Evolutionary conservation across 179 eudicot genomes (phyloP), one percentile per base, ranked within the genome.

Genomic region (Sideroxylon spinosum): DNA sequence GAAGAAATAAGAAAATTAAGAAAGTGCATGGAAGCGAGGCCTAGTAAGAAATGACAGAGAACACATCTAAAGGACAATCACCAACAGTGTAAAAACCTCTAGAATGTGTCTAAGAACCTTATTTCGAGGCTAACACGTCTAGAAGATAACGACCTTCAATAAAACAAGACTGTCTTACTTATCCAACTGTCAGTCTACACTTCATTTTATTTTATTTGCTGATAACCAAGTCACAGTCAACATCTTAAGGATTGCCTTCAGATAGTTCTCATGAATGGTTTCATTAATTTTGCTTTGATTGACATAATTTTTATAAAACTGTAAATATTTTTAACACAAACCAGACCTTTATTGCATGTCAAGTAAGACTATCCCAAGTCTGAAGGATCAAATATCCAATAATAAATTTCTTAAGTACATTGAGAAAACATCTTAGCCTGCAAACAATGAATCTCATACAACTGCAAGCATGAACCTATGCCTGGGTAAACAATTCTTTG

Each of bases 171-270:
- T 26, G 9, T 10, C 53, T 32, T 16, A 28, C 48, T 12, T 19
- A 49, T 65, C 29, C 48, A 19, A 37, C 44, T 37, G 44, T 3
- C 44, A 37, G 44, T 37, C 44, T 3, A 37, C 44, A 37, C 44
- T 37, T 37, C 4, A 37, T 37, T 37, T 29, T 29, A 29, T 29
- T 29, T 37, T 37, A 37, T 37, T 37, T 37, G 44, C 44, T 37
- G 44, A 37, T 65, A 14, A 65, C 26, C 6, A 0, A 28, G 8
- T 46, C 56, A 69, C 55, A 6, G 44, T 26, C 48, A 14, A 19
- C 19, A 59, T 74, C 67, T 74, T 37, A 73, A 50, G 26, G 50
- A 60, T 74, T 37, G 3, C 61, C 23, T 76, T 64, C 71, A 63
- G 26, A 66, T 29, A 10, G 26, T 65, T 52, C 28, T 55, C 17